Conservation (phyloP, 495 filamentous ascomycete genomes). For the Penicillium turbatum region DNA sequence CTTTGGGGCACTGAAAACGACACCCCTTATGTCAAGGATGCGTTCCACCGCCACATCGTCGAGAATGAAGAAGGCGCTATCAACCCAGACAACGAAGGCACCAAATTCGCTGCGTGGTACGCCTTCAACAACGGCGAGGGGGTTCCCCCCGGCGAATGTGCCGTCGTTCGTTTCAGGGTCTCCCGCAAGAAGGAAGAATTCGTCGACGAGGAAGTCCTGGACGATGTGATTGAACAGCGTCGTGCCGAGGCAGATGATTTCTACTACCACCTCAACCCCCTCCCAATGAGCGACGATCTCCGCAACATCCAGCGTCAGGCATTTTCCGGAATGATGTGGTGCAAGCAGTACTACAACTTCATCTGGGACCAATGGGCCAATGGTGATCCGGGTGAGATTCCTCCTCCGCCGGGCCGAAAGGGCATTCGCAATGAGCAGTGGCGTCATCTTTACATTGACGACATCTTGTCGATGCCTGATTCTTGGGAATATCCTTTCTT, state of each 20-base stretch:
- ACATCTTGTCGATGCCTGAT: slow-evolving; percentile 94
- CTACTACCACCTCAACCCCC: slow-evolving; percentile 85
- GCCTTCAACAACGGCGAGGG: slow-evolving; percentile 84
- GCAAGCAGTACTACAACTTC: slow-evolving; percentile 94
- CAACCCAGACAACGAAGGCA: slow-evolving; percentile 76
- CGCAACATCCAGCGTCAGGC: slow-evolving; percentile 94
- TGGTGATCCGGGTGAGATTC: slow-evolving; percentile 67
- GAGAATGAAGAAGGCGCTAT: slow-evolving; percentile 72
- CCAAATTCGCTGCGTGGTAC: slow-evolving; percentile 90
- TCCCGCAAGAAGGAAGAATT: slow-evolving; percentile 68
- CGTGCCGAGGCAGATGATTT: slow-evolving; percentile 90
- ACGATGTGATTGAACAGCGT: slow-evolving; percentile 84
- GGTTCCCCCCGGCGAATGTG: slow-evolving; percentile 84
- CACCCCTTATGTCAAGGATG: slow-evolving; percentile 87
- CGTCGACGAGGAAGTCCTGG: slow-evolving; percentile 87
- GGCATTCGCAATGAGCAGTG: slow-evolving; percentile 80
- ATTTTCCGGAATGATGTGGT: slow-evolving; percentile 95
- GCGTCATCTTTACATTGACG: slow-evolving; percentile 91
- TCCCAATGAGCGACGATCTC: slow-evolving; percentile 92
- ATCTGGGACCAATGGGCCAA: slow-evolving; percentile 97
- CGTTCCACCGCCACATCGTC: slow-evolving; percentile 85
- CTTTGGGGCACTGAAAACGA: slow-evolving; percentile 76
- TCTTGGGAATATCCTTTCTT: slow-evolving; percentile 99
- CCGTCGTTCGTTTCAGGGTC: slow-evolving; percentile 88
- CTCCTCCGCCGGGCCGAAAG: slow-evolving; percentile 77